Evolutionary conservation across 768 basidiomycete genomes (phyloP).

Genomic region (Naganishia vaughanmartiniae): DNA sequence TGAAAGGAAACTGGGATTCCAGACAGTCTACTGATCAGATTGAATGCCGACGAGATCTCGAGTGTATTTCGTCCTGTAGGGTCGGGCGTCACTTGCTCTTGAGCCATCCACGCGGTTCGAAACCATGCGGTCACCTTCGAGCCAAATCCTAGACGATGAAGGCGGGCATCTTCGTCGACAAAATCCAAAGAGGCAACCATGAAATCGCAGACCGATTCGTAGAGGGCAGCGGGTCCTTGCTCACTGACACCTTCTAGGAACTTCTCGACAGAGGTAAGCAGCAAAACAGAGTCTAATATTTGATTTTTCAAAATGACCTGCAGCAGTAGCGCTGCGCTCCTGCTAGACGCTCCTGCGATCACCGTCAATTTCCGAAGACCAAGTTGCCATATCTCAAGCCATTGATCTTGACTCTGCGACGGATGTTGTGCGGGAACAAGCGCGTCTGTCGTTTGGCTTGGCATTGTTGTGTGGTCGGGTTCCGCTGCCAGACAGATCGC

Average conservation of each 20-base stretch:
- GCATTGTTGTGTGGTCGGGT: neutral
- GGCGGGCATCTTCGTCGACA: conserved; percentile 73
- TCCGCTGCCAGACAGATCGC: conserved; percentile 55
- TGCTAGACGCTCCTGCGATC: conserved; percentile 61
- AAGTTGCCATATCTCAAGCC: conserved; percentile 80
- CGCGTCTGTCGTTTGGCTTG: neutral
- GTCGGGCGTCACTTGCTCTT: neutral
- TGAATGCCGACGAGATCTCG: neutral
- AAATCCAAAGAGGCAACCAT: conserved; percentile 66
- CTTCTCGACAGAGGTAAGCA: conserved; percentile 71
- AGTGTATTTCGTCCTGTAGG: neutral
- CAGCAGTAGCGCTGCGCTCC: conserved; percentile 74
- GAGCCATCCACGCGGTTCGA: conserved; percentile 62
- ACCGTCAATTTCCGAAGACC: conserved; percentile 70
- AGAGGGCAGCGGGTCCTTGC: conserved; percentile 82
- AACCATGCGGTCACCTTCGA: conserved; percentile 83
- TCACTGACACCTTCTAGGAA: conserved; percentile 79
- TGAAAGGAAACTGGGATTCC: neutral
- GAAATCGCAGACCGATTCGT: conserved; percentile 85
- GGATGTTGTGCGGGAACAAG: neutral
- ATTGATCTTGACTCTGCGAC: conserved; percentile 52
- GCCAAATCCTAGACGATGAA: conserved; percentile 81
- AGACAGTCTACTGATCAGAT: neutral
- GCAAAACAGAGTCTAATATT: conserved; percentile 57
- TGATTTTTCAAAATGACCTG: conserved; percentile 57